These are phyloP conservation scores for Vigna hirtella DNA, from an alignment of 306 rosid species.

Conservation along the genomic window DNA sequence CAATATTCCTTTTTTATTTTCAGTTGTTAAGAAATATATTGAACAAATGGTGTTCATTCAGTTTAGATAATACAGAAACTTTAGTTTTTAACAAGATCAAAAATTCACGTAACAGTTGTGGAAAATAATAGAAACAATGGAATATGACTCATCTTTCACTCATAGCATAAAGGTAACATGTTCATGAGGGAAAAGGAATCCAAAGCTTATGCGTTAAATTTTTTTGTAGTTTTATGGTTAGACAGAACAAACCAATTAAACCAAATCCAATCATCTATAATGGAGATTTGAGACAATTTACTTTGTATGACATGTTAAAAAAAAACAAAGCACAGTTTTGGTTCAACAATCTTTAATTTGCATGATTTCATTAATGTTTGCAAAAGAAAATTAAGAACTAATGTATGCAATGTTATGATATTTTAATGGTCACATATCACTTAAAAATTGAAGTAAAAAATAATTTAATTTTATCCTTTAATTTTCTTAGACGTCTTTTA, in stretches of 20 bases:
- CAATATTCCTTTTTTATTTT: not conserved
- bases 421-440: too few relatives aligned
- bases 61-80: not conserved
- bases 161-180: not conserved
- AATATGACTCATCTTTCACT: slow-evolving; percentile 21
- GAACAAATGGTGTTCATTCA: not conserved
- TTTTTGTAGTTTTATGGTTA: too few relatives aligned
- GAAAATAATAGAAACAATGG: not conserved
- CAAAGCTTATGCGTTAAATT: not conserved
- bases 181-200: not conserved
- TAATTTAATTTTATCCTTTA: too few relatives aligned
- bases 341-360: not conserved
- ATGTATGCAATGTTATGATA: not conserved
- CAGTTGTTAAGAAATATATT: not conserved
- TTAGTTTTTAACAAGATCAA: not conserved
- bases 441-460: too few relatives aligned
- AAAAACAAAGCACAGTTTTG: not conserved
- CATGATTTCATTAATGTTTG: too few relatives aligned
- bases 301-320: not conserved
- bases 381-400: not conserved
- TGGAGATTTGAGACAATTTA: not conserved
- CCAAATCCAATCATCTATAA: not conserved
- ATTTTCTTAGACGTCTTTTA: too few relatives aligned
- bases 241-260: slow-evolving; percentile 2
- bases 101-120: not conserved